Conservation (phyloP, 441 rosid genomes). For the Geranium incanum region DNA sequence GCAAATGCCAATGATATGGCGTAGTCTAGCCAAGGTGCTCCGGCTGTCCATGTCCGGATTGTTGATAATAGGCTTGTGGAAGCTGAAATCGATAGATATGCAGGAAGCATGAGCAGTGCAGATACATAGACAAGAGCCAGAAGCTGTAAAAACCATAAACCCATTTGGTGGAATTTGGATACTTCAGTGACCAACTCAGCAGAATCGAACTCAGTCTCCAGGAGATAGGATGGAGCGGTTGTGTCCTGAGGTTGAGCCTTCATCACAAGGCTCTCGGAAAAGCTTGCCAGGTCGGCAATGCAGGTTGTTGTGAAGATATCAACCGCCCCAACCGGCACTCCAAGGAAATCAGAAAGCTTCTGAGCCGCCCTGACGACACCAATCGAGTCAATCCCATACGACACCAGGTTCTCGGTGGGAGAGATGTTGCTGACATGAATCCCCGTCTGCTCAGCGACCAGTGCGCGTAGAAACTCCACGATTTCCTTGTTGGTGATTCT, state of each 20-base stretch:
- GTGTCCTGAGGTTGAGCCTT: conserved; percentile 42
- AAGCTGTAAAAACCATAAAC: conserved; percentile 41
- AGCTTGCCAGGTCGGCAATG: conserved; percentile 59
- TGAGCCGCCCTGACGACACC: conserved; percentile 73
- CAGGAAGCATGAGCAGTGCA: conserved; percentile 41
- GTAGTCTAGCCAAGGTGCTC: conserved; percentile 28
- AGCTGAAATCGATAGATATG: conserved; percentile 43
- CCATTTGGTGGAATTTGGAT: conserved; percentile 33
- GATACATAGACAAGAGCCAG: conserved; percentile 44
- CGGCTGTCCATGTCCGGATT: conserved; percentile 12
- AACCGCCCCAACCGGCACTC: conserved; percentile 61
- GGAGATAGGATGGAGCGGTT: conserved; percentile 24
- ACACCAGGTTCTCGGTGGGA: conserved; percentile 44
- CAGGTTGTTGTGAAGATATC: conserved; percentile 67
- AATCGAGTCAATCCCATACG: conserved; percentile 71
- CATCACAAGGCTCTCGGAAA: conserved; percentile 39
- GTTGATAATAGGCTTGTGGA: conserved; percentile 31
- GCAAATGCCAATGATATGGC: conserved; percentile 34
- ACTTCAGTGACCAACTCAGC: conserved; percentile 30
- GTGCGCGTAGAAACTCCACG: conserved; percentile 40
- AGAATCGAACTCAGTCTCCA: conserved; percentile 29
- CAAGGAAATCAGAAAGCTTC: conserved; percentile 56
- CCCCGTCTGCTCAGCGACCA: conserved; percentile 52
- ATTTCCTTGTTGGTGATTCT: conserved; percentile 37
- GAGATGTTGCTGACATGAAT: conserved; percentile 37